These are phyloP conservation scores for Monosporascus sp. DNA, from an alignment of 2,329 filamentous ascomycete species.

Conservation along the genomic window DNA sequence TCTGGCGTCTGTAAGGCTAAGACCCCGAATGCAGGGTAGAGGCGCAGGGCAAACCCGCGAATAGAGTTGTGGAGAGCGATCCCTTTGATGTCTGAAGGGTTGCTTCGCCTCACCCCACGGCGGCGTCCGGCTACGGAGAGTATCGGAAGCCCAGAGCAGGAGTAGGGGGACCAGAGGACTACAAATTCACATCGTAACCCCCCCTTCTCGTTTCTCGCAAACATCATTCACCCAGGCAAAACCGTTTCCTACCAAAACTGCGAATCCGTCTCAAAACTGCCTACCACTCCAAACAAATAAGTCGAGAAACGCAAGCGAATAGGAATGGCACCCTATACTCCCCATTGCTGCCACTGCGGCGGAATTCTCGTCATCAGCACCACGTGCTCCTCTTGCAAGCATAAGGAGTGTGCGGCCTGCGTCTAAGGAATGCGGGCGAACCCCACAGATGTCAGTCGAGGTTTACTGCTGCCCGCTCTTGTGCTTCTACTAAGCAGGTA, in stretches of 20 bases:
- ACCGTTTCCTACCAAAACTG: not conserved
- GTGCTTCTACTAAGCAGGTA: too few relatives aligned
- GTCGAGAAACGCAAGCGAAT: constrained; percentile 4
- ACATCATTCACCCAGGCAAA: not conserved
- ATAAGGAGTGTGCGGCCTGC: constrained; percentile 23
- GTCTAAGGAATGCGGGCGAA: constrained; percentile 6
- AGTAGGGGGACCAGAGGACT: not conserved
- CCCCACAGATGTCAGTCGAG: not conserved
- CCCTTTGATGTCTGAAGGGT: not conserved
- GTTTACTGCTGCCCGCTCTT: too few relatives aligned
- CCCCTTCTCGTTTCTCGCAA: not conserved
- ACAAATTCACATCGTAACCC: not conserved
- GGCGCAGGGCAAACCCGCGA: not conserved
- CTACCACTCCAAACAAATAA: not conserved
- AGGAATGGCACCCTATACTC: constrained; percentile 13
- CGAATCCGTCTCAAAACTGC: not conserved
- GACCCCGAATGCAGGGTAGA: not conserved
- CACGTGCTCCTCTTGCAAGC: constrained; percentile 25
- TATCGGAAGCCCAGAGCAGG: not conserved
- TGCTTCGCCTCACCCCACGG: not conserved
- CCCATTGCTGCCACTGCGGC: constrained; percentile 26
- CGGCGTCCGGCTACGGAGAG: not conserved
- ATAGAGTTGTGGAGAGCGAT: not conserved
- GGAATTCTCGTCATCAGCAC: constrained; percentile 26
- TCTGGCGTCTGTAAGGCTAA: not conserved